Percentiles rank a stretch among this genome's conserved stretches.
Evolutionary conservation across 257 asterid species (phyloP).

Genomic region (Petrea volubilis): DNA sequence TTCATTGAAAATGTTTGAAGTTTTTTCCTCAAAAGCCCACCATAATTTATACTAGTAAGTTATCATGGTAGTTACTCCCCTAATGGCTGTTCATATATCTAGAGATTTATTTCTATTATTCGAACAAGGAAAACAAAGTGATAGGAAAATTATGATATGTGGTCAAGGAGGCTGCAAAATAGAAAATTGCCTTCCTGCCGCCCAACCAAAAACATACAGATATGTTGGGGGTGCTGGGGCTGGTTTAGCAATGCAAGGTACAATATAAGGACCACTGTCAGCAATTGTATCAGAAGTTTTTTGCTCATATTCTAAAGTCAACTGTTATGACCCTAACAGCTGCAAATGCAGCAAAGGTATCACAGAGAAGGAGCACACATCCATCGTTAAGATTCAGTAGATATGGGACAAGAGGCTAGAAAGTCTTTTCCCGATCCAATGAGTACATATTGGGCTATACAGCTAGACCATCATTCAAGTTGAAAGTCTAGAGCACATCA

Average conservation of each 20-base stretch:
- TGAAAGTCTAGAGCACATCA: background rate
- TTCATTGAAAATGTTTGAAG: conserved; percentile 1
- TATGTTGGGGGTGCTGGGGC: no score
- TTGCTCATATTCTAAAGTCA: background rate
- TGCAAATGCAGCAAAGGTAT: background rate
- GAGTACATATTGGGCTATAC: background rate
- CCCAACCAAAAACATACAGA: background rate
- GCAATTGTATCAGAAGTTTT: background rate
- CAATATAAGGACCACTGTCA: background rate
- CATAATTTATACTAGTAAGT: background rate
- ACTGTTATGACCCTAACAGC: background rate
- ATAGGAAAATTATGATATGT: background rate
- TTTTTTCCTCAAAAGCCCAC: background rate
- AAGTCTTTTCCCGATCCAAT: background rate
- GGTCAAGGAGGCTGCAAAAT: background rate
- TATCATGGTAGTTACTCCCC: background rate
- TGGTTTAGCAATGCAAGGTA: no score
- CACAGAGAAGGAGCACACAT: background rate
- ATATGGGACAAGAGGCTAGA: background rate
- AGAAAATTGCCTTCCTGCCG: background rate
- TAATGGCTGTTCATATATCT: background rate
- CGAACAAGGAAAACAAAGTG: background rate
- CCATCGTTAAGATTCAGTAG: background rate
- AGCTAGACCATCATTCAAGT: background rate
- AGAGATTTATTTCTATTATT: background rate